These are phyloP conservation scores for Plantago lanceolata DNA, from an alignment of 305 asterid genomes.

Conservation along the genomic window DNA sequence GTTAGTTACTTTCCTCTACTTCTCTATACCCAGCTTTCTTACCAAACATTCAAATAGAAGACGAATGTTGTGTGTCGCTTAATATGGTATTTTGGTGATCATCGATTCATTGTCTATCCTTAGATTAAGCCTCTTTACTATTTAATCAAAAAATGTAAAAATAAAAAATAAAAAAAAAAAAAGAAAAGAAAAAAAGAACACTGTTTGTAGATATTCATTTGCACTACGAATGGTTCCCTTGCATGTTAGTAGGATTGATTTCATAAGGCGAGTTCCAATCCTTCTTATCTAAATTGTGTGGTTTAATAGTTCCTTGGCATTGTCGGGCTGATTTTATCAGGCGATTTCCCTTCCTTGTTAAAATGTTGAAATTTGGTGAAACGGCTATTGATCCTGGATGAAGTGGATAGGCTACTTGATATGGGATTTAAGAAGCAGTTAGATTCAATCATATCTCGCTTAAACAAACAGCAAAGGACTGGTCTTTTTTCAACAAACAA, in stretches of 20 bases:
- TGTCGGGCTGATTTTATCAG: not conserved
- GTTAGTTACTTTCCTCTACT: not conserved
- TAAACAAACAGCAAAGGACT: constrained; percentile 89
- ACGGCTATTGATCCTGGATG: constrained; percentile 90
- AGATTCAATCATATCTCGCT: constrained; percentile 62
- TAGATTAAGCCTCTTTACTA: not conserved
- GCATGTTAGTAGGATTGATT: not conserved
- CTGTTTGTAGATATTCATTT: not conserved
- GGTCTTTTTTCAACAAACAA: constrained; percentile 88
- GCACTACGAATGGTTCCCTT: constrained; percentile 1
- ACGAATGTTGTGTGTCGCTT: not conserved
- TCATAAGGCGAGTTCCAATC: constrained; percentile 1
- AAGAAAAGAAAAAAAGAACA: too few relatives aligned
- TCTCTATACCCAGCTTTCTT: not conserved
- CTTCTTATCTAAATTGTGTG: constrained; percentile 9
- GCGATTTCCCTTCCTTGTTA: constrained; percentile 2
- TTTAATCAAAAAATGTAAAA: too few relatives aligned
- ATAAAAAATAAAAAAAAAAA: too few relatives aligned
- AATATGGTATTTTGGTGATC: not conserved
- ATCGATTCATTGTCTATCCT: not conserved
- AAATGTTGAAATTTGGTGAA: constrained; percentile 18
- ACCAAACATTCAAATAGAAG: not conserved
- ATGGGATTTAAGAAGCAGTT: constrained; percentile 98
- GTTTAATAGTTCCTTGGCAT: not conserved
- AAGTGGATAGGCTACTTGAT: constrained; percentile 89